Evolutionary conservation across 306 rosid species (phyloP), one percentile per base, ranked within the genome.

Genomic region (Pyrus betulifolia): DNA sequence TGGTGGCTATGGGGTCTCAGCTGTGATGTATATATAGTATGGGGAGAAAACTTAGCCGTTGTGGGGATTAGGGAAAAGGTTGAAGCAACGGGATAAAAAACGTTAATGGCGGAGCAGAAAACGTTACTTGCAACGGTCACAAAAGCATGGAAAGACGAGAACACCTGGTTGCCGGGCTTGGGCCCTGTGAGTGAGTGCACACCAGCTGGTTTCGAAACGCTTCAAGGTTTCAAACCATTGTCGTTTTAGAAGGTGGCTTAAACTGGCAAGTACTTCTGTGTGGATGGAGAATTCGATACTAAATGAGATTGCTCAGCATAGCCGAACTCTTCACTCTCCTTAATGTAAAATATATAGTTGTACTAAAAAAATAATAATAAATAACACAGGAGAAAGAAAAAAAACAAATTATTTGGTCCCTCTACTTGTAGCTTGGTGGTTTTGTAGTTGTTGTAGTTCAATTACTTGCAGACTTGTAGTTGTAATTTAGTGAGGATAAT

Each of bases 1-100:
- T 17, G 8, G 55, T 17, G 21, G 55, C 21, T 49, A 49, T 49
- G 55, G 35, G 2, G 21, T 25, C 30, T 61, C 70, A 19, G 21
- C 7, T 19, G 28, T 44, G 87, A 28, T 35, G 54, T 74, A 80
- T 88, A 72, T 91, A 89, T 81, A 45, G 72, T 59, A 13, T 27
- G 40, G 67, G 67, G 11, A 70, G 69, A 7, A 77, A 82, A 91
- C 87, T 49, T 89, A 91, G 92, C 97, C 98, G 97, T 91, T 93
- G 81, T 82, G 76, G 73, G 88, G n/a, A 46, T 65, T 10, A 0
- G 44, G 72, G 58, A 74, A 27, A 54, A 74, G 8, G 55, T 30
- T 58, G 14, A 17, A 2, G 45, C 22, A 44, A 44, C 78, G 60
- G 59, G 5, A 23, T 19, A 22, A 17, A 71, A 22, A 31, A 18